Percentiles rank a stretch among this genome's conserved stretches.
Conservation (phyloP, 2,329 filamentous ascomycete genomes). For the Paraconiothyrium brasiliense region DNA sequence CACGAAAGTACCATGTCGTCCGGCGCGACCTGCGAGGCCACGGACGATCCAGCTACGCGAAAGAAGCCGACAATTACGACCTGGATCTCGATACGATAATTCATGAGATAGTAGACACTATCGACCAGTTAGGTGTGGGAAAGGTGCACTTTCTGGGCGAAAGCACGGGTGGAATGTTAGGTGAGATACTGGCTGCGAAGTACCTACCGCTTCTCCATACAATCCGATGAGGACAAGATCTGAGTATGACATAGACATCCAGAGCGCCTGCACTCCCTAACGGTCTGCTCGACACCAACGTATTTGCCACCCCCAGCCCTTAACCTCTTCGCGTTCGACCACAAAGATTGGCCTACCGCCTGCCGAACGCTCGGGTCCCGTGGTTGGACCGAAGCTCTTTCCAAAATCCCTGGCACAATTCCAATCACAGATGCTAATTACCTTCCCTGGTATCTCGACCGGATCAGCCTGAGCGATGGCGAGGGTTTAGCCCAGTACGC, state of each 20-base stretch:
- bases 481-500: slow-evolving; percentile 49
- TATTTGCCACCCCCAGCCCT: slow-evolving; percentile 39
- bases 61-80: slow-evolving; percentile 23
- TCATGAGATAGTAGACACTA: slow-evolving; percentile 45
- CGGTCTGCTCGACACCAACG: slow-evolving; percentile 44
- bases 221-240: neutral
- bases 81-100: slow-evolving; percentile 41
- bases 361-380: slow-evolving; percentile 42
- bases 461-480: slow-evolving; percentile 35
- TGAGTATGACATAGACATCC: slow-evolving; percentile 27
- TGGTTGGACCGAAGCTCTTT: slow-evolving; percentile 44
- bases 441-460: slow-evolving; percentile 44
- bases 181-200: slow-evolving; percentile 44
- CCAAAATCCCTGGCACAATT: slow-evolving; percentile 42
- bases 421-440: slow-evolving; percentile 38
- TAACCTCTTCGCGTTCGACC: slow-evolving; percentile 42
- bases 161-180: slow-evolving; percentile 46
- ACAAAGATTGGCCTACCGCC: slow-evolving; percentile 39
- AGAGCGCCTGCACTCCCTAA: slow-evolving; percentile 40
- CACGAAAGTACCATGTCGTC: slow-evolving; percentile 43
- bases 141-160: slow-evolving; percentile 50
- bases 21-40: slow-evolving; percentile 48
- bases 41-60: slow-evolving; percentile 41
- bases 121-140: slow-evolving; percentile 43
- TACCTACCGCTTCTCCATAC: neutral